Conservation (phyloP, 2,329 filamentous ascomycete genomes). For the Macrophomina phaseolina region DNA sequence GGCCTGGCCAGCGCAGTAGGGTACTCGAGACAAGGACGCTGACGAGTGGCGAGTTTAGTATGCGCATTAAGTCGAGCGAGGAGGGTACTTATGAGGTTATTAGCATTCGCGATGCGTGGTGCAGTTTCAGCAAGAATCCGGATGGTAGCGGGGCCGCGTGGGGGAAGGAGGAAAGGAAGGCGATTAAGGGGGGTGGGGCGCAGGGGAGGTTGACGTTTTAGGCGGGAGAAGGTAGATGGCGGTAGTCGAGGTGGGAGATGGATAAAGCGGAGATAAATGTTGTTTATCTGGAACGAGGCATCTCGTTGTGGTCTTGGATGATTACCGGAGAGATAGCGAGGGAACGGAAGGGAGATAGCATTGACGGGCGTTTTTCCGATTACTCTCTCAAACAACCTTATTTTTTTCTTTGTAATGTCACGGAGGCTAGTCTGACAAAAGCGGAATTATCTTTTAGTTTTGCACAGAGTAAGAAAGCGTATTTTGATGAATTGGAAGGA, state of each 20-base stretch:
- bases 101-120: slow-evolving; percentile 91
- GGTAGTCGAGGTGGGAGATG: neutral
- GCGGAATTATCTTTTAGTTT: neutral
- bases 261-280: neutral
- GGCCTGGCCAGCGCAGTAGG: slow-evolving; percentile 63
- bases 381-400: neutral
- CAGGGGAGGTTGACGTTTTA: slow-evolving; percentile 12
- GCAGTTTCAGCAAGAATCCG: slow-evolving; percentile 74
- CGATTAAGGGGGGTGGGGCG: slow-evolving; percentile 1
- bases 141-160: neutral
- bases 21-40: slow-evolving; percentile 93
- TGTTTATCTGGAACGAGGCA: too few species aligned
- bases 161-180: neutral
- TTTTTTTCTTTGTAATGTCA: neutral
- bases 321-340: neutral
- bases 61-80: slow-evolving; percentile 83
- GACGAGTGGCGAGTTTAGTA: slow-evolving; percentile 78
- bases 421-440: slow-evolving; percentile 2
- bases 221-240: neutral
- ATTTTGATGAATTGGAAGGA: neutral
- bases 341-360: neutral
- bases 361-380: slow-evolving; percentile 15
- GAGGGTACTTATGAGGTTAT: slow-evolving; percentile 98
- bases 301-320: neutral
- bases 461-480: neutral